These are phyloP conservation scores for Strigomonas galati DNA, from an alignment of 208 protist genomes.

Conservation along the genomic window DNA sequence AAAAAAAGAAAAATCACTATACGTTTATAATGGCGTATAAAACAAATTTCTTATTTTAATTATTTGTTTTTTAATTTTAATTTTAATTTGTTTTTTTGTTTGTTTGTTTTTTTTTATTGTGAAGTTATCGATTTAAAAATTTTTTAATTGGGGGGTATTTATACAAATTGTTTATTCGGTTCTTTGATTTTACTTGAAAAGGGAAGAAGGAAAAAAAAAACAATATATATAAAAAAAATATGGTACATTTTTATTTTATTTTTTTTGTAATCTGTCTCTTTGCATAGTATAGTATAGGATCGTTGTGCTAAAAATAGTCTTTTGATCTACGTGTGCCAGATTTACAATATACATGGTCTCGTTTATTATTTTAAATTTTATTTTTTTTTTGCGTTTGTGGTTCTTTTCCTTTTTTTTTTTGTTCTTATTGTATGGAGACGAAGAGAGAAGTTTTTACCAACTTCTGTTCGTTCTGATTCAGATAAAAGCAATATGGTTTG, in stretches of 20 bases:
- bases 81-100: conserved; percentile 11
- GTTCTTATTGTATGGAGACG: too few relatives aligned
- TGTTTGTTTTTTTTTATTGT: neutral
- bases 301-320: too few relatives aligned
- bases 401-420: conserved; percentile 9
- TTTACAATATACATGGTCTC: too few relatives aligned
- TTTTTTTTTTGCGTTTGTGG: conserved; percentile 1
- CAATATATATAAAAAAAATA: conserved; percentile 6
- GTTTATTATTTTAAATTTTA: neutral
- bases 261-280: too few relatives aligned
- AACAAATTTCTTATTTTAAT: neutral
- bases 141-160: neutral
- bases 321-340: too few relatives aligned
- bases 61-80: conserved; percentile 2
- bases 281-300: too few relatives aligned
- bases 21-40: too few relatives aligned
- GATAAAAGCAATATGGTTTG: too few relatives aligned
- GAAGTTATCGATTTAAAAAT: neutral
- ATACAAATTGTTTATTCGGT: conserved; percentile 5
- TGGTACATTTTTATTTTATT: too few relatives aligned
- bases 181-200: neutral
- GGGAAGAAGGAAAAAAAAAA: conserved; percentile 21
- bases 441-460: too few relatives aligned
- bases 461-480: too few relatives aligned
- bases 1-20: too few relatives aligned